Evolutionary conservation across 2,329 filamentous ascomycete genomes (phyloP), one percentile per base, ranked within the genome.

Genomic region (Aspergillus fischeri): DNA sequence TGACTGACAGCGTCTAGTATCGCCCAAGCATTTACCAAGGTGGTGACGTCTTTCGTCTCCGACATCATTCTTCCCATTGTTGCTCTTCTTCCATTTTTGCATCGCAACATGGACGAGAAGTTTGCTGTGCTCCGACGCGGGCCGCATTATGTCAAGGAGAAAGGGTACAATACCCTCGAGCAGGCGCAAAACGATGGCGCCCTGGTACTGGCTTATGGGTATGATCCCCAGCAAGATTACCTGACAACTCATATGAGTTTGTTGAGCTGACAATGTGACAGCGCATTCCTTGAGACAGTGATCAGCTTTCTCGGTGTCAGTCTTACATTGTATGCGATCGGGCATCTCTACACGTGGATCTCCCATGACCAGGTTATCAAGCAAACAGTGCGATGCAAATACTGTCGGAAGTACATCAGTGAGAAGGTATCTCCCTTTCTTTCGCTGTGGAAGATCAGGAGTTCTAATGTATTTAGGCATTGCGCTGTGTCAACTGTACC

Each of bases 101-200:
- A 87, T 65, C 83, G 83, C 61, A 91, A 91, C 68, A 81, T 91
- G 66, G 86, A 89, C 66, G 84, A 90, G 73, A 90, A 90, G 70
- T 91, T 91, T 69, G 83, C 87, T 0, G 82, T 90, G 6, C 72
- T 91, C 28, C 80, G 77, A 41, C 67, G 76, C 0, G 88, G 88
- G 0, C 81, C 83, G 2, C 78, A 82, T 57, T 85, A 80, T 62
- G 48, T 53, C 4, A 74, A 75, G 1, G 73, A 78, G 3, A 70
- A 74, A 20, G 85, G 85, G 2, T 91, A 91, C 73, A 90, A 88
- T 65, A 91, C 89, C 1, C 76, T 89, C 6, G 76, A 83, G 47
- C 85, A 88, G 67, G 89, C 88, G 2, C 80, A 86, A 59, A 81
- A 84, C 4, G 88, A 91, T 62, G 88, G 88, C 1, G 88, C 88